A percentile compares a stretch with the other conserved stretches of the same genome.
phyloP scores from a whole-genome alignment of 1,284 basidiomycete genomes.

The Leucoagaricus sp. region DNA sequence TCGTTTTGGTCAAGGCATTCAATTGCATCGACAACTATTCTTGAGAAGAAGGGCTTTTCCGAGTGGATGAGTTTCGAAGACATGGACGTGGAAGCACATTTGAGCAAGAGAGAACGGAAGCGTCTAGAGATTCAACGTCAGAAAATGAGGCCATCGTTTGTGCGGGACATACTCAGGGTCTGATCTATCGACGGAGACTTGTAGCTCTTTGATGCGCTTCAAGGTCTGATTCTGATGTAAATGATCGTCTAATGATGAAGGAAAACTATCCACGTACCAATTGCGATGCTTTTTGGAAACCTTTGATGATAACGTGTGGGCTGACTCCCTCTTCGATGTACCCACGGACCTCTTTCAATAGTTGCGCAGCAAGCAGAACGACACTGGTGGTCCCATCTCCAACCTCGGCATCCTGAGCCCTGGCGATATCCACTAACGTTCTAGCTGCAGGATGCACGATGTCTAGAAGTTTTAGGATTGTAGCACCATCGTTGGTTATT shows the following conservation, averaged over 20 bases:
- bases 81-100: slow-evolving; percentile 99
- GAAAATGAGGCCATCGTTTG: not conserved
- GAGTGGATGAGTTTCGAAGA: slow-evolving; percentile 99
- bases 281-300: slow-evolving; percentile 87
- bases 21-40: slow-evolving; percentile 99
- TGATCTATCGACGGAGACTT: slow-evolving; percentile 89
- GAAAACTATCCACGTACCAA: slow-evolving; percentile 49
- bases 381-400: slow-evolving; percentile 99
- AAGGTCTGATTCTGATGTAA: slow-evolving; percentile 60
- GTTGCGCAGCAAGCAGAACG: slow-evolving; percentile 90
- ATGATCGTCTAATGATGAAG: not conserved
- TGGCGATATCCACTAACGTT: slow-evolving; percentile 95
- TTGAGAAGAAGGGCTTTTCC: slow-evolving; percentile 98
- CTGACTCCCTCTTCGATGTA: slow-evolving; percentile 98
- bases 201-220: slow-evolving; percentile 87
- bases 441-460: slow-evolving; percentile 98
- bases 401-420: slow-evolving; percentile 98
- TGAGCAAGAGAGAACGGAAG: slow-evolving; percentile 92
- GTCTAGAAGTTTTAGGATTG: slow-evolving; percentile 95
- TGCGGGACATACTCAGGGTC: slow-evolving; percentile 75
- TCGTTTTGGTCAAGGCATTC: slow-evolving; percentile 91
- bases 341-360: slow-evolving; percentile 90
- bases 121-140: slow-evolving; percentile 50
- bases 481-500: slow-evolving; percentile 99
- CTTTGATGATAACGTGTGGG: slow-evolving; percentile 97